These are phyloP conservation scores for Leccinum holopus DNA, from an alignment of 1,284 basidiomycete species.

Conservation along the genomic window DNA sequence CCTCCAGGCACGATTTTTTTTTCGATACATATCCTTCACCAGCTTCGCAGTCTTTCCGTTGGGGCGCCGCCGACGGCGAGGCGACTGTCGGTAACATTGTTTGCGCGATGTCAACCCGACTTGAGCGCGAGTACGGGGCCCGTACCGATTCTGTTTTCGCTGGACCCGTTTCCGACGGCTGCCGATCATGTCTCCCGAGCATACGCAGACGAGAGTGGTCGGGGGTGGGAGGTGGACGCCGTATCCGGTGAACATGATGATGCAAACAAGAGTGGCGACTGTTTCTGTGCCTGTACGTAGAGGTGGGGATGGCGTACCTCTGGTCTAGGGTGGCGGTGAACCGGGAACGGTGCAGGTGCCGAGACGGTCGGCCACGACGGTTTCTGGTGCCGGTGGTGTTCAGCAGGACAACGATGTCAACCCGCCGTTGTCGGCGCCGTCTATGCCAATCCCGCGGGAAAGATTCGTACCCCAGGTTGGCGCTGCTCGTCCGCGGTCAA, in stretches of 20 bases:
- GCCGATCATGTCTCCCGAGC: slow-evolving; percentile 6
- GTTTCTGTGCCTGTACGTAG: slow-evolving; percentile 34
- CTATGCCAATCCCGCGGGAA: slow-evolving; percentile 47
- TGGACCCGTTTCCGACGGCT: slow-evolving; percentile 50
- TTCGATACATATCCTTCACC: too few species aligned
- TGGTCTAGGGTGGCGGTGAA: background rate
- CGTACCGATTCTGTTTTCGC: slow-evolving; percentile 62
- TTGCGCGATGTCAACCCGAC: slow-evolving; percentile 58
- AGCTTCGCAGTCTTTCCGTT: slow-evolving; percentile 14
- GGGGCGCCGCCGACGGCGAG: slow-evolving; percentile 11
- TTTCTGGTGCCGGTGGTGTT: background rate
- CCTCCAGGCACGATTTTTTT: slow-evolving; percentile 26
- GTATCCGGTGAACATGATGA: slow-evolving; percentile 1
- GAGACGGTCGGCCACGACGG: slow-evolving; percentile 11
- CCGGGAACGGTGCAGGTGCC: slow-evolving; percentile 11
- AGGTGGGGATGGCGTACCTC: background rate
- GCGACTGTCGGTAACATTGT: slow-evolving; percentile 52
- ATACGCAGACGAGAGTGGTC: background rate
- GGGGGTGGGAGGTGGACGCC: background rate
- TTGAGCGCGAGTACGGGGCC: slow-evolving; percentile 53
- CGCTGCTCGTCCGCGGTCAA: slow-evolving; percentile 58
- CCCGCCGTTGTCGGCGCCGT: background rate
- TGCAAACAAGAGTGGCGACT: slow-evolving; percentile 32
- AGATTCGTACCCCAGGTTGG: slow-evolving; percentile 61
- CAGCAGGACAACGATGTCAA: background rate